These are phyloP conservation scores for Trametes cingulata DNA, from an alignment of 768 basidiomycete species.

Conservation along the genomic window DNA sequence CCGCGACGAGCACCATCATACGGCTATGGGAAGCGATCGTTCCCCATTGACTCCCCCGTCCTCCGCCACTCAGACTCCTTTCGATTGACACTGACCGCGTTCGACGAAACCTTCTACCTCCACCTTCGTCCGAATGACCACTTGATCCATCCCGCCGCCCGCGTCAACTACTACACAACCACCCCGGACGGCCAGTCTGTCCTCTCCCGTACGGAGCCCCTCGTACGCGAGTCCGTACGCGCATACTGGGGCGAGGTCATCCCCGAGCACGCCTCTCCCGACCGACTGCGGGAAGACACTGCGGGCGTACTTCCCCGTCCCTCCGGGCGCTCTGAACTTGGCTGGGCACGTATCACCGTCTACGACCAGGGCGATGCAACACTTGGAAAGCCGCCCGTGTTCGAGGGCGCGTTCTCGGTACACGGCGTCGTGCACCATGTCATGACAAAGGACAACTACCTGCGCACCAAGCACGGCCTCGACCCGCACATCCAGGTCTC, in stretches of 20 bases:
- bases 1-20: slow-evolving; percentile 32
- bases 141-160: slow-evolving; percentile 77
- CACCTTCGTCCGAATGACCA: slow-evolving; percentile 78
- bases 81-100: slow-evolving; percentile 66
- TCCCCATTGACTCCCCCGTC: slow-evolving; percentile 41
- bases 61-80: slow-evolving; percentile 72
- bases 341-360: slow-evolving; percentile 79
- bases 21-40: slow-evolving; percentile 27
- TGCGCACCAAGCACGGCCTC: slow-evolving; percentile 56
- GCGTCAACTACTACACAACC: slow-evolving; percentile 63
- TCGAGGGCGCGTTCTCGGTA: slow-evolving; percentile 76
- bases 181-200: slow-evolving; percentile 50
- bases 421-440: slow-evolving; percentile 71
- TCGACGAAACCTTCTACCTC: slow-evolving; percentile 65
- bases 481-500: slow-evolving; percentile 51
- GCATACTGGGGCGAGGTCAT: slow-evolving; percentile 81
- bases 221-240: slow-evolving; percentile 62
- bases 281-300: slow-evolving; percentile 63
- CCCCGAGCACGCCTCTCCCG: slow-evolving; percentile 49
- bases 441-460: slow-evolving; percentile 68
- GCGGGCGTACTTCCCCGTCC: slow-evolving; percentile 52
- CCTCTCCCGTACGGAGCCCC: slow-evolving; percentile 55
- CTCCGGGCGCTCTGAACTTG: slow-evolving; percentile 48
- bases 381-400: slow-evolving; percentile 52
- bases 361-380: slow-evolving; percentile 57